Conservation (phyloP, 2,329 filamentous ascomycete genomes). For the Diaporthe destruens region DNA sequence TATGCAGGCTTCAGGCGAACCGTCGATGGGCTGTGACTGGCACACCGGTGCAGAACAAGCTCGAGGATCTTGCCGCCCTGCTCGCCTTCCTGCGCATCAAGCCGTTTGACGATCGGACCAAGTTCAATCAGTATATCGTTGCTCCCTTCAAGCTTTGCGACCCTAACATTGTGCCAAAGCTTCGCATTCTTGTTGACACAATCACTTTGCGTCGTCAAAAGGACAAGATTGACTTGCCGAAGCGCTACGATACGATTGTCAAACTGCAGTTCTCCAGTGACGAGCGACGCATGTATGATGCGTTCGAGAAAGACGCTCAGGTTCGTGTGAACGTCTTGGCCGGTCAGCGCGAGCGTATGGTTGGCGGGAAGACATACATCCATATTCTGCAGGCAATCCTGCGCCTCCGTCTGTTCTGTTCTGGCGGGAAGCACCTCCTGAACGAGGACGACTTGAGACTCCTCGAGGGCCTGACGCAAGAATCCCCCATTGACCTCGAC, state of each 20-base stretch:
- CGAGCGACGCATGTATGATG: constrained; percentile 83
- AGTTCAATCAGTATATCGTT: constrained; percentile 85
- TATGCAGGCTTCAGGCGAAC: constrained; percentile 82
- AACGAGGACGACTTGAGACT: constrained; percentile 85
- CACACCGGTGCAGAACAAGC: constrained; percentile 92
- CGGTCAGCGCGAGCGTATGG: constrained; percentile 71
- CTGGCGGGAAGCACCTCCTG: constrained; percentile 92
- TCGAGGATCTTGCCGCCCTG: constrained; percentile 89
- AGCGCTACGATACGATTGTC: constrained; percentile 78
- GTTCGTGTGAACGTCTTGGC: constrained; percentile 84
- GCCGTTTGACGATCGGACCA: constrained; percentile 83
- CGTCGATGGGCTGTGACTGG: constrained; percentile 97
- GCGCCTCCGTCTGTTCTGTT: constrained; percentile 89
- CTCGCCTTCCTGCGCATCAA: constrained; percentile 87
- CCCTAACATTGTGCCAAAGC: constrained; percentile 83
- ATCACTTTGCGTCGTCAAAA: constrained; percentile 93
- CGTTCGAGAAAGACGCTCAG: constrained; percentile 85
- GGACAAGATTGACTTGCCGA: constrained; percentile 87
- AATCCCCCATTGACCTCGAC: constrained; percentile 90
- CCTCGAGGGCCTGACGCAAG: constrained; percentile 83
- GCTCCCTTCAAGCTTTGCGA: constrained; percentile 90
- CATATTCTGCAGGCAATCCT: constrained; percentile 93
- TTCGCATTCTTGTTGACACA: constrained; percentile 92
- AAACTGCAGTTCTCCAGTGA: constrained; percentile 80
- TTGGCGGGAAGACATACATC: constrained; percentile 90